Evolutionary conservation across 202 grass and related monocot species (phyloP), one percentile per base, ranked within the genome.

Genomic region (Panicum virgatum): DNA sequence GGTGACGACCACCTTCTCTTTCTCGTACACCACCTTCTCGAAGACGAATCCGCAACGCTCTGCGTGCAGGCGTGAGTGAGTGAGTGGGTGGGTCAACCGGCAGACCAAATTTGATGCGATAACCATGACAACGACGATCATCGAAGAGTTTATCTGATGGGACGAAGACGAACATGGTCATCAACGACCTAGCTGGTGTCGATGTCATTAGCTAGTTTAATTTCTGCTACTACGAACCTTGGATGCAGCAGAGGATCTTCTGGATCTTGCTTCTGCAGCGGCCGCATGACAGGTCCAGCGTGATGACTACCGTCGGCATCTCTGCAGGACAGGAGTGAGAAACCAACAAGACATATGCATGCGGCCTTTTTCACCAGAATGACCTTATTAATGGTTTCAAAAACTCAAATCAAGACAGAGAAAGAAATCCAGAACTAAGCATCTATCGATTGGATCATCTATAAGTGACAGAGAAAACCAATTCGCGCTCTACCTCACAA

Each of bases 11-110:
- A 89, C 87, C 82, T 38, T 76, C 15, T 76, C 71, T 46, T 81
- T 69, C 38, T 79, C 77, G 82, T 85, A 89, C 56, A 23, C 37
- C 36, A 89, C 46, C 77, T 81, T 89, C 0, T 89, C 82, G 43
- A 89, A 81, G 52, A 7, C 27, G 30, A 89, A 77, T 72, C 69
- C 65, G 32, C 77, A 72, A 19, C 56, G 26, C 0, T 89, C 82
- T 85, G 83, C 26, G 5, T 36, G 15, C 11, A 54, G 2, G 6
- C 6, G 19, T 46, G 12, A 46, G 44, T 14, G 12, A 12, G 44
- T 45, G 44, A 46, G 14, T 46, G 44, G 12, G 14, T 45, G 43
- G n/a, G n/a, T n/a, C n/a, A 45, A 44, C 11, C 14, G 2, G 29
- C 29, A 34, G 32, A 34, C 32, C 4, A 34, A 34, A 13, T 46